These are phyloP conservation scores for Solanum etuberosum DNA, from an alignment of 257 asterid species.

Conservation along the genomic window DNA sequence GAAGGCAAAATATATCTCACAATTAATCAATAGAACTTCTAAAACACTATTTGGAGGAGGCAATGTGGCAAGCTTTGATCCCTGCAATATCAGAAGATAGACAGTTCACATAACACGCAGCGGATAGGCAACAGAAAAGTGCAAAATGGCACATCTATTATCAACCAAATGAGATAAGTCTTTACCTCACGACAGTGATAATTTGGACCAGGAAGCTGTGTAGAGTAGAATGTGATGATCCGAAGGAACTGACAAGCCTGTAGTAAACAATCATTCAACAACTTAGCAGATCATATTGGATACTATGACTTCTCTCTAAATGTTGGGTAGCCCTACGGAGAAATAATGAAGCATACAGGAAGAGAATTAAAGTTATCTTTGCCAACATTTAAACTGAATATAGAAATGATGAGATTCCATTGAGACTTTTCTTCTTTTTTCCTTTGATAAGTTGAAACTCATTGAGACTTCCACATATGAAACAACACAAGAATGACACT, in stretches of 20 bases:
- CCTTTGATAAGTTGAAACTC: background rate
- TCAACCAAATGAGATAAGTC: background rate
- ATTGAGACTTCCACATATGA: background rate
- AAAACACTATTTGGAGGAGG: slow-evolving; percentile 66
- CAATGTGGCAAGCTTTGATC: slow-evolving; percentile 79
- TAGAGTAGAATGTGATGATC: slow-evolving; percentile 81
- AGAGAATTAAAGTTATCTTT: background rate
- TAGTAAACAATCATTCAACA: background rate
- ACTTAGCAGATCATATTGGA: background rate
- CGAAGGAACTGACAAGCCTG: slow-evolving; percentile 91
- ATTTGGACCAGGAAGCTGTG: slow-evolving; percentile 97
- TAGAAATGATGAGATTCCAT: background rate
- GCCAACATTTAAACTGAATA: background rate
- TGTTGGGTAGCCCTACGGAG: background rate
- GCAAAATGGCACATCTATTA: background rate
- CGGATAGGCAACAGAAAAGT: background rate
- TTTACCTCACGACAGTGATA: slow-evolving; percentile 96
- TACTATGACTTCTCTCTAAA: background rate
- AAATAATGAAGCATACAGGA: background rate
- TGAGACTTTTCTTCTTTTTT: background rate
- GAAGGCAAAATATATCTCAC: slow-evolving; percentile 18
- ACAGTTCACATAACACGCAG: background rate
- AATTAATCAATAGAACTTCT: slow-evolving; percentile 48
- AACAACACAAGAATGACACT: background rate
- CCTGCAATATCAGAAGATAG: slow-evolving; percentile 33